Conservation (phyloP, 2,329 filamentous ascomycete genomes). For the Aspergillus fischeri region DNA sequence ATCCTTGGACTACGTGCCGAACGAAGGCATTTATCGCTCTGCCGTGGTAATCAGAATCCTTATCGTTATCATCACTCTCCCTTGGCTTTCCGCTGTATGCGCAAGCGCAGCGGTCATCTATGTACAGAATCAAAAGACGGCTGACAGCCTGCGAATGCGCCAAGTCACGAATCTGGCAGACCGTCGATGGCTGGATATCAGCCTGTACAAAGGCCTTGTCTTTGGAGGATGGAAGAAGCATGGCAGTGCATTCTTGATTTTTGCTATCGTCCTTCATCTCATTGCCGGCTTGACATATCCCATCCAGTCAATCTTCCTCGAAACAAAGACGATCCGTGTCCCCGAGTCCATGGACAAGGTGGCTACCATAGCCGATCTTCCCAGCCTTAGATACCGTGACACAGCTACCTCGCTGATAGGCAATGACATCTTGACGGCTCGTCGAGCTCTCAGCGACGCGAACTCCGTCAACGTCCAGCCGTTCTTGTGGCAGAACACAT, state of each 20-base stretch:
- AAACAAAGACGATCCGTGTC: slow-evolving; percentile 5
- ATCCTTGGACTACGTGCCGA: background rate
- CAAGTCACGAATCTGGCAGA: slow-evolving; percentile 21
- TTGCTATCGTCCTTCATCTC: slow-evolving; percentile 17
- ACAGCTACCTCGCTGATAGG: background rate
- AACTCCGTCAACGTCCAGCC: background rate
- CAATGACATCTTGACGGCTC: background rate
- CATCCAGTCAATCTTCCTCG: slow-evolving; percentile 19
- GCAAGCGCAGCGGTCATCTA: slow-evolving; percentile 21
- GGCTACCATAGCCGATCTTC: background rate
- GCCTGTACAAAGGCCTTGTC: slow-evolving; percentile 1
- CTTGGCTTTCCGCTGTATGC: slow-evolving; percentile 20
- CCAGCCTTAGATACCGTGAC: background rate
- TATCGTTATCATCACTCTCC: slow-evolving; percentile 16
- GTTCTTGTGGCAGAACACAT: background rate
- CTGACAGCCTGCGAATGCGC: slow-evolving; percentile 12
- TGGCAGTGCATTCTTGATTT: slow-evolving; percentile 17
- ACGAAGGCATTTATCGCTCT: slow-evolving; percentile 12
- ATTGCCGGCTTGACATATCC: slow-evolving; percentile 20
- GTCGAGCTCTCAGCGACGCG: background rate
- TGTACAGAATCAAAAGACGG: slow-evolving; percentile 15
- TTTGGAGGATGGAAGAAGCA: slow-evolving; percentile 15
- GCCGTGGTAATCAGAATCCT: slow-evolving; percentile 18
- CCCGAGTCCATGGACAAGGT: slow-evolving; percentile 1
- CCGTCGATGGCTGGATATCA: slow-evolving; percentile 17